Evolutionary conservation across 2,329 filamentous ascomycete species (phyloP), one percentile per base, ranked within the genome.

Genomic region (Pseudogymnoascus sp.): DNA sequence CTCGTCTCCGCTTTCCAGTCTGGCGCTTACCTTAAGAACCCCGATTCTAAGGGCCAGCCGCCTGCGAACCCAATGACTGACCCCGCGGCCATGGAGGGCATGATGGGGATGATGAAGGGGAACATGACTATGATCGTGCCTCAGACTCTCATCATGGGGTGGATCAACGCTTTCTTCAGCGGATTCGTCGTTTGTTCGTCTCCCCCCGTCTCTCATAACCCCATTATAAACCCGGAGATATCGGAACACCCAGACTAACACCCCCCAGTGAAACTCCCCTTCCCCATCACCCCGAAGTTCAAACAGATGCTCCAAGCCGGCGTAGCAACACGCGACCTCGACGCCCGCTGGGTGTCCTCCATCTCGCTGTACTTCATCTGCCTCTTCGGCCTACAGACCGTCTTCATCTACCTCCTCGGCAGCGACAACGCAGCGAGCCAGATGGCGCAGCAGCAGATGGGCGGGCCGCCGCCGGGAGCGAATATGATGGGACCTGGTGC

Each of bases 51-150:
- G 73, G 92, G 92, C 61, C 90, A 97, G 77, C 89, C 92, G 2
- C 88, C 92, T 18, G 86, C 91, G 38, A 99, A 97, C 77, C 94
- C 94, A 3, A 92, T 99, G 85, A 90, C 89, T 10, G 94, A 99
- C 75, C 95, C 95, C 21, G 89, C 89, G 59, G 91, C 91, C 64
- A 99, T 99, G 94, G 95, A 99, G 74, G 93, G 92, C 69, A 99
- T 99, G 94, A 99, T 99, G 94, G 93, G 94, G 69, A 96, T 96
- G 91, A 96, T 99, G 91, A 99, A 99, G 84, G 92, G 92, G 64
- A 96, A 99, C 74, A 96, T 99, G 90, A 93, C 94, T 67, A 99
- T 97, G 94, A 97, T 99, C 80, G 91, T 99, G 64, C 94, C 94
- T 59, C 96, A 99, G 77, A 97, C 92, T 5, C 78, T 99, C 74